Evolutionary conservation across 2,329 filamentous ascomycete species (phyloP).

Genomic region (Mycosphaerella sp.): DNA sequence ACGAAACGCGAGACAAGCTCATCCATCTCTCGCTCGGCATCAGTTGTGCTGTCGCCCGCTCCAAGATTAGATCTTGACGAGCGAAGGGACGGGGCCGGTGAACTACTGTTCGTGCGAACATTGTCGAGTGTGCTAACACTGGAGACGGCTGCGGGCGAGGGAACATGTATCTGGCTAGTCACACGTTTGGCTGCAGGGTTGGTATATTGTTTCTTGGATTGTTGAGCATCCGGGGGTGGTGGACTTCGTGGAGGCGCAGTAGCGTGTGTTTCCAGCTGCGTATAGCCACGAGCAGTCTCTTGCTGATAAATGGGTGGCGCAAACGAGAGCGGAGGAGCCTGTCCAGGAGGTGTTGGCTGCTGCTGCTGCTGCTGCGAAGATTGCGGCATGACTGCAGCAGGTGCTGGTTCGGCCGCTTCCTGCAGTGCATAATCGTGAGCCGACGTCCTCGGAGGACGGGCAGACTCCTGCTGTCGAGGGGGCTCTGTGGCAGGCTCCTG

Average conservation of each 20-base stretch:
- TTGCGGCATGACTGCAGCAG: neutral
- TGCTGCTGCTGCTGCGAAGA: neutral
- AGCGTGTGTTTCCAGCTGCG: conserved; percentile 3
- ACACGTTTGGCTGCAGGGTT: conserved; percentile 27
- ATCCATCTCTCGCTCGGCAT: conserved; percentile 19
- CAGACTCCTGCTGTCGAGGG: neutral
- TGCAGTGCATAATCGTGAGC: conserved; percentile 5
- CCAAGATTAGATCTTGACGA: conserved; percentile 24
- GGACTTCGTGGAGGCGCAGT: conserved; percentile 16
- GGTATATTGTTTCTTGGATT: conserved; percentile 16
- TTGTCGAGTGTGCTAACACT: conserved; percentile 30
- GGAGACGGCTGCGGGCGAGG: conserved; percentile 30
- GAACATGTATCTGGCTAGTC: conserved; percentile 21
- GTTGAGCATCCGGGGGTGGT: conserved; percentile 21
- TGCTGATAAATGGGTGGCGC: conserved; percentile 10
- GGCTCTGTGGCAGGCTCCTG: neutral
- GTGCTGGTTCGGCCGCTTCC: neutral
- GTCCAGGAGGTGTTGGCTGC: neutral
- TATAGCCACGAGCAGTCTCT: conserved; percentile 2
- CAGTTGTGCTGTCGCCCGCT: conserved; percentile 9
- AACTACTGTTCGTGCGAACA: conserved; percentile 25
- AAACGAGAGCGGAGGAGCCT: conserved; percentile 2
- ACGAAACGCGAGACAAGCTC: conserved; percentile 33
- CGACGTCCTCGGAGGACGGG: neutral
- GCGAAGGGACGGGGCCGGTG: conserved; percentile 26